A percentile compares a stretch with the other conserved stretches of the same genome.
Conservation (phyloP, 345 rosid genomes). For the Pistacia integerrima region DNA sequence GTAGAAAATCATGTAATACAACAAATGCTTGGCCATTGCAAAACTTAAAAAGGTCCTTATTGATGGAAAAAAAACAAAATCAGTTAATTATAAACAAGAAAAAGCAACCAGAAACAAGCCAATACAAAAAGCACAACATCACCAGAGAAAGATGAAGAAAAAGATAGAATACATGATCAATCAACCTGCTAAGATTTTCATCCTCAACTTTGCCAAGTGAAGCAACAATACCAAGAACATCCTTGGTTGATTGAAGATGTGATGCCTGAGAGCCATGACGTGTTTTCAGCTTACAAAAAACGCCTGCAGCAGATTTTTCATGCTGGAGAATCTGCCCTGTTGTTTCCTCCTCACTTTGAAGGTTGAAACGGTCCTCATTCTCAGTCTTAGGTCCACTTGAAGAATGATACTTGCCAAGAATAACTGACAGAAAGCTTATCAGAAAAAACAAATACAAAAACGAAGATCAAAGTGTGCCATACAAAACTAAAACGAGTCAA, state of each 20-base stretch:
- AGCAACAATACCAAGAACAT: slow-evolving; percentile 77
- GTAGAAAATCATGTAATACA: background rate
- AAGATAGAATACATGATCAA: slow-evolving; percentile 18
- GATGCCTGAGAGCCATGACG: slow-evolving; percentile 45
- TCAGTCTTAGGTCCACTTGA: slow-evolving; percentile 30
- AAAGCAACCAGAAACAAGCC: background rate
- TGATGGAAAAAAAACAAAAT: background rate
- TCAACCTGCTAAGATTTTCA: slow-evolving; percentile 78
- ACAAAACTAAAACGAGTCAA: background rate
- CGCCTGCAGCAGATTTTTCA: slow-evolving; percentile 76
- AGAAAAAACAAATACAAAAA: slow-evolving; percentile 3
- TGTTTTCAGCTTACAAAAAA: slow-evolving; percentile 54
- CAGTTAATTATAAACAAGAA: background rate
- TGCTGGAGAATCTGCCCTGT: slow-evolving; percentile 53
- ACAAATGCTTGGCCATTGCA: background rate
- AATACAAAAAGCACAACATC: slow-evolving; percentile 1
- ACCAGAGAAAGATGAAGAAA: slow-evolving; percentile 9
- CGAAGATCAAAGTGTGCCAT: slow-evolving; percentile 7
- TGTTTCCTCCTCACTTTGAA: slow-evolving; percentile 61
- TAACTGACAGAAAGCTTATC: slow-evolving; percentile 43
- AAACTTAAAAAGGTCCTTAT: background rate
- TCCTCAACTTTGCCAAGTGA: slow-evolving; percentile 79
- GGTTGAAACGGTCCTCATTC: slow-evolving; percentile 31
- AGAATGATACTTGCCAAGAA: slow-evolving; percentile 59
- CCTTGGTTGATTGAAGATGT: slow-evolving; percentile 45